A percentile compares a stretch with the other conserved stretches of the same genome.
Evolutionary conservation across 192 early-diverging fungal species (phyloP).

Genomic region (Pilobolus umbonatus): DNA sequence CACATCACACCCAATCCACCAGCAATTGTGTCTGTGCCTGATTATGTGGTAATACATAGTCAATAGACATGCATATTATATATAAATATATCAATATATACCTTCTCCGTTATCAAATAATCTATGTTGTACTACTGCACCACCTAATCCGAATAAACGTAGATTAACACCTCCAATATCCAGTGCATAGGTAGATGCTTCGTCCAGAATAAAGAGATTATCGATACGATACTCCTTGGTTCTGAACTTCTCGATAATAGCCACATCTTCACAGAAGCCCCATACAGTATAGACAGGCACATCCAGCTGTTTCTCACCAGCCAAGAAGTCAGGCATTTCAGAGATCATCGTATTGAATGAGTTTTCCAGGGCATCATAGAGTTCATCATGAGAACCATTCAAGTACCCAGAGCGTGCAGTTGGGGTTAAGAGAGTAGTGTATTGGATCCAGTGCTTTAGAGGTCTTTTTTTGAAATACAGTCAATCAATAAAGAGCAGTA

Average conservation of each 20-base stretch:
- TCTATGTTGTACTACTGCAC: constrained; percentile 56
- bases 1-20: constrained; percentile 60
- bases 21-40: constrained; percentile 52
- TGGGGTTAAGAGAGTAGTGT: constrained; percentile 48
- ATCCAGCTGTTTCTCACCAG: constrained; percentile 39
- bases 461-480: constrained; percentile 42
- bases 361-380: constrained; percentile 40
- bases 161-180: constrained; percentile 55
- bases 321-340: constrained; percentile 45
- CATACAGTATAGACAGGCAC: constrained; percentile 59
- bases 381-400: constrained; percentile 31
- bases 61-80: background rate
- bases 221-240: constrained; percentile 40
- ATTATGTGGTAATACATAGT: background rate
- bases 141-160: constrained; percentile 55
- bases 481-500: background rate
- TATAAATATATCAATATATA: constrained; percentile 12
- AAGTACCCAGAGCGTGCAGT: constrained; percentile 37
- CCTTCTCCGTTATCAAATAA: constrained; percentile 61
- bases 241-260: constrained; percentile 53
- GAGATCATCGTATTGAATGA: constrained; percentile 41
- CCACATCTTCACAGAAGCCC: constrained; percentile 59
- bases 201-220: constrained; percentile 52
- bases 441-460: constrained; percentile 51
- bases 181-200: constrained; percentile 41